Base-by-base conservation (phyloP, 139 green algal genomes). In the Micromonas commoda region DNA sequence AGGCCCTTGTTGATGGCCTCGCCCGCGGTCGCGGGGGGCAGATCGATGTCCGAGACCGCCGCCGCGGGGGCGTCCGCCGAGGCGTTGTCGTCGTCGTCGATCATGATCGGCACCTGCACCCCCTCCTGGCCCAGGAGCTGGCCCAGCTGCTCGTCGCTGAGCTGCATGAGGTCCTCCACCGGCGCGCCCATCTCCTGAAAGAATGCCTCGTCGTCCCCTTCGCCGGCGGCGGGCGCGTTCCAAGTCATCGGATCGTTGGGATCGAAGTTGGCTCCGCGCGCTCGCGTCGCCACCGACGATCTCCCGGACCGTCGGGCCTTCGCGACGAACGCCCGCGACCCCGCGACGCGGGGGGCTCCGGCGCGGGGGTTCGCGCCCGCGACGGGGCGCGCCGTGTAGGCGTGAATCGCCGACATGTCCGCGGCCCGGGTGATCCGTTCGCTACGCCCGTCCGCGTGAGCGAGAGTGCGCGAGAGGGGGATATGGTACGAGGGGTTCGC, bases 181-280 rank as follows among this genome's bases (percentile, higher is more conserved):
- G 23, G 34, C 66, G 32, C 66, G 6, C 23, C 31, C 20, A 75
- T 63, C 4, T 37, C 64, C 26, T 4, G 9, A 35, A 74, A 74
- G 9, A 51, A 28, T 9, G 57, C 51, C 2, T 2, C 76, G 31
- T 66, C 26, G 2, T 69, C 37, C 24, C 64, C 64, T 29, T 76
- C 66, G 2, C 32, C 64, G 28, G 3, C 28, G 13, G 64, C 64
- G 61, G 66, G 24, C 37, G 34, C 29, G 68, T 75, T 75, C 68
- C 68, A 75, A 35, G 68, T 75, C 2, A 75, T 29, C 35, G 68
- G 68, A 39, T 75, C 68, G 35, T 37, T 64, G 21, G 68, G 37
- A 37, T 75, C 68, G 68, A 75, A 75, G 45, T 9, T 57, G 9
- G 68, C 20, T 19, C 26, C 29, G 6, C 31, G 26, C 68, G 68